These are phyloP conservation scores for Scheffersomyces segobiensis DNA, from an alignment of 1,139 yeast species.

Conservation along the genomic window DNA sequence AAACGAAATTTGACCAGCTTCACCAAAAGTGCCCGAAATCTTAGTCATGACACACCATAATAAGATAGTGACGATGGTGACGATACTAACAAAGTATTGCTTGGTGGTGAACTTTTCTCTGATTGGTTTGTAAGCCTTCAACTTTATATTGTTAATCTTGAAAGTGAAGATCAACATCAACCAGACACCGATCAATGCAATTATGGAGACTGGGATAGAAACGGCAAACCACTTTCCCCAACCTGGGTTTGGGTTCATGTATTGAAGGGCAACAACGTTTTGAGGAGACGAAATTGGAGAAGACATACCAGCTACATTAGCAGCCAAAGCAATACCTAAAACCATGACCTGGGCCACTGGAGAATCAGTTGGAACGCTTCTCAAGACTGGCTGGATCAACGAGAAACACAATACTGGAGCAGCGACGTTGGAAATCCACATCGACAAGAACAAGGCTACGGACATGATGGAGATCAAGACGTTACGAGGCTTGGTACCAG, in stretches of 20 bases:
- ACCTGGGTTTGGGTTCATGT: slow-evolving; percentile 87
- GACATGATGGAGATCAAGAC: slow-evolving; percentile 79
- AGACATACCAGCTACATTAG: slow-evolving; percentile 94
- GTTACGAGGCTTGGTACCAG: slow-evolving; percentile 82
- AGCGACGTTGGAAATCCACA: slow-evolving; percentile 97
- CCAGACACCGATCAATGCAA: slow-evolving; percentile 71
- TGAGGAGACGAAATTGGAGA: slow-evolving; percentile 97
- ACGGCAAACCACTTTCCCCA: slow-evolving; percentile 95
- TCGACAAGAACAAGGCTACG: slow-evolving; percentile 80
- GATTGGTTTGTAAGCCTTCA: slow-evolving; percentile 61
- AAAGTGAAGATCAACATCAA: slow-evolving; percentile 65
- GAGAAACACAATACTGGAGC: slow-evolving; percentile 93
- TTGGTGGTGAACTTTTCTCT: slow-evolving; percentile 70
- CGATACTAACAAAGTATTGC: slow-evolving; percentile 68
- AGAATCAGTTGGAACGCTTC: slow-evolving; percentile 78
- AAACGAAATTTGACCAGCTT: slow-evolving; percentile 85
- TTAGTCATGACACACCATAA: slow-evolving; percentile 81
- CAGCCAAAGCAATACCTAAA: slow-evolving; percentile 86
- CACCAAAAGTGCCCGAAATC: slow-evolving; percentile 73
- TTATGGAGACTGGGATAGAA: slow-evolving; percentile 72
- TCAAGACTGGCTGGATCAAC: slow-evolving; percentile 81
- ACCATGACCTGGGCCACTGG: slow-evolving; percentile 81
- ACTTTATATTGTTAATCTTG: slow-evolving; percentile 50
- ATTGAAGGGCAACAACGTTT: slow-evolving; percentile 82
- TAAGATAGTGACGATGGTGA: slow-evolving; percentile 69